Conservation (phyloP, 2,329 filamentous ascomycete genomes). For the Ascocoryne sarcoides region DNA sequence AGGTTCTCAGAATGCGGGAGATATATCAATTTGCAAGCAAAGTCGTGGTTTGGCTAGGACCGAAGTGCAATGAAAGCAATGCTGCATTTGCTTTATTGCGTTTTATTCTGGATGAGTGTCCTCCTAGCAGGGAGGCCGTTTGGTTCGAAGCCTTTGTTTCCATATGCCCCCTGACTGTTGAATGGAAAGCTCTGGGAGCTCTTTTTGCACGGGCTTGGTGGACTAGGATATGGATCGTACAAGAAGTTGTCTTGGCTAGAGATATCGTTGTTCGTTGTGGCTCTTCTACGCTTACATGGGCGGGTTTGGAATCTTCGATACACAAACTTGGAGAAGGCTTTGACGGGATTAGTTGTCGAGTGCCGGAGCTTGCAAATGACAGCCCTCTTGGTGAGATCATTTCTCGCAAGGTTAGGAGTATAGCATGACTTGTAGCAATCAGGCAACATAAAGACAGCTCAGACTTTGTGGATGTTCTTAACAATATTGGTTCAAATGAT, state of each 20-base stretch:
- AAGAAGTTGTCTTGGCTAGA: slow-evolving; percentile 4
- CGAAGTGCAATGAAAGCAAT: not conserved
- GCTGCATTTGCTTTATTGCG: not conserved
- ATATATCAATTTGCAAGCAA: slow-evolving; percentile 1
- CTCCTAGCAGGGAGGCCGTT: not conserved
- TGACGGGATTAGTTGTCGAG: not conserved
- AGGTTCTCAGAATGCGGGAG: not conserved
- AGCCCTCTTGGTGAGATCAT: too few species aligned
- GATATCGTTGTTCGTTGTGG: slow-evolving; percentile 3
- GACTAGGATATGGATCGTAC: slow-evolving; percentile 6
- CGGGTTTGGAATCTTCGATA: slow-evolving; percentile 1
- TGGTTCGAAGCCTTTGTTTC: not conserved
- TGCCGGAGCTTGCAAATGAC: not conserved
- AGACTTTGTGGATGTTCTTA: not conserved
- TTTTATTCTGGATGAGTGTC: not conserved
- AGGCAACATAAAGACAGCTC: not conserved
- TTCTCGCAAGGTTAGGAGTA: not conserved
- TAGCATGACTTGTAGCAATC: not conserved
- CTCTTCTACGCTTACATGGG: not conserved
- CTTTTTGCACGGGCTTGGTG: slow-evolving; percentile 1
- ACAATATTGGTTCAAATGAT: slow-evolving; percentile 1
- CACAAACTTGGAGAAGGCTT: not conserved
- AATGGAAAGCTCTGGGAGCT: not conserved
- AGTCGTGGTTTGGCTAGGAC: slow-evolving; percentile 1
- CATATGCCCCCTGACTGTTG: not conserved